Conservation (phyloP, 306 rosid species). For the Cajanus cajan region DNA sequence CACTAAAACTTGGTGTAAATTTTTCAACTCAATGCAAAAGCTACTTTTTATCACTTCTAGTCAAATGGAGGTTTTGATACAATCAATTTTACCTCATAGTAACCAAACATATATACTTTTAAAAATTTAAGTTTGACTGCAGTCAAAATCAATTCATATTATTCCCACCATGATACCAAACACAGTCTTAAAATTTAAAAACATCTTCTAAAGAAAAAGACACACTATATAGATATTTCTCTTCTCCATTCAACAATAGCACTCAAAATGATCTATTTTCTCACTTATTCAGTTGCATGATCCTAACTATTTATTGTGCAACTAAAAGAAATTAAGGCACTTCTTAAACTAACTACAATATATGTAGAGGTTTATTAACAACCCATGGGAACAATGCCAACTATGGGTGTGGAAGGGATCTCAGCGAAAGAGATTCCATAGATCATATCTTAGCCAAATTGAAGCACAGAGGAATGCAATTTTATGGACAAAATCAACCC, state of each 20-base stretch:
- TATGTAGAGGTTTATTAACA: background rate
- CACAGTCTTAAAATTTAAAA: background rate
- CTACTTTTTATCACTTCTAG: too few species aligned
- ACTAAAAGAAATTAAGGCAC: background rate
- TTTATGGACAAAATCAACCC: background rate
- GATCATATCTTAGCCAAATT: background rate
- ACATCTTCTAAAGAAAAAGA: too few species aligned
- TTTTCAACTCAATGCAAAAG: too few species aligned
- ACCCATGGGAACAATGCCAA: background rate
- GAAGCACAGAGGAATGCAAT: background rate
- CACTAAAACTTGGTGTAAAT: too few species aligned
- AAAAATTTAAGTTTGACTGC: too few species aligned
- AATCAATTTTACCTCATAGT: too few species aligned
- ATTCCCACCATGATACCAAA: too few species aligned
- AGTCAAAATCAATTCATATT: too few species aligned
- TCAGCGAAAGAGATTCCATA: background rate
- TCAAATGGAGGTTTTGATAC: too few species aligned
- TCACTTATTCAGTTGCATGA: background rate
- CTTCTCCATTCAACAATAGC: background rate
- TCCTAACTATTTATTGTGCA: background rate
- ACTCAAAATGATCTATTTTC: conserved; percentile 9
- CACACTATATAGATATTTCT: background rate
- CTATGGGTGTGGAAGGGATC: background rate
- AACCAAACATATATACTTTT: too few species aligned
- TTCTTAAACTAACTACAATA: conserved; percentile 6